Evolutionary conservation across 495 filamentous ascomycete genomes (phyloP).

Genomic region (Aspergillus cavernicola): DNA sequence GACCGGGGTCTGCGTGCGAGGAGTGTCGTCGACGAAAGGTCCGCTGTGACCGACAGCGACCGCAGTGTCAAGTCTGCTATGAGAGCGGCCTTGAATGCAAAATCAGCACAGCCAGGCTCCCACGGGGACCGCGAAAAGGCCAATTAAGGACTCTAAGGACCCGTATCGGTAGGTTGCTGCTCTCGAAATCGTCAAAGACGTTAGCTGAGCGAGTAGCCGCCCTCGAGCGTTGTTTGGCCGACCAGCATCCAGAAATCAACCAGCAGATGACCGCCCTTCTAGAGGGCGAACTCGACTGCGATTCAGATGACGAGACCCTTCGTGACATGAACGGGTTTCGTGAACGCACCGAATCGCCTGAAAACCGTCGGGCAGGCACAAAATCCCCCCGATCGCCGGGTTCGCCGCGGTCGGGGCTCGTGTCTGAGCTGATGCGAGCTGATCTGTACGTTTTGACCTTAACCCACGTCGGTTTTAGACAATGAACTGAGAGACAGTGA

Average conservation of each 20-base stretch:
- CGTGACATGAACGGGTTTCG: constrained; percentile 3
- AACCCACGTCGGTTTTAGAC: too few species aligned
- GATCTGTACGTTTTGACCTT: constrained; percentile 36
- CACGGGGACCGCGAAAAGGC: constrained; percentile 52
- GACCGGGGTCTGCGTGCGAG: constrained; percentile 32
- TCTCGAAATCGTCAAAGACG: not conserved
- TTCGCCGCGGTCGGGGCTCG: constrained; percentile 12
- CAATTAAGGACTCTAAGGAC: constrained; percentile 47
- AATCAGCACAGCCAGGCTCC: constrained; percentile 41
- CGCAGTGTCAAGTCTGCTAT: constrained; percentile 47
- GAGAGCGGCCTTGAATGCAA: constrained; percentile 47
- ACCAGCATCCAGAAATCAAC: constrained; percentile 19
- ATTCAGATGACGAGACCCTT: constrained; percentile 18
- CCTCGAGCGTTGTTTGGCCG: constrained; percentile 23
- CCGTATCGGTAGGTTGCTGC: constrained; percentile 36
- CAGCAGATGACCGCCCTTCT: constrained; percentile 15
- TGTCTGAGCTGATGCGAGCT: constrained; percentile 32
- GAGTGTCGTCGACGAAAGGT: constrained; percentile 43
- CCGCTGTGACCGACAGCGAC: constrained; percentile 49
- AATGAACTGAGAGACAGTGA: constrained; percentile 30
- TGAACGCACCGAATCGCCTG: not conserved
- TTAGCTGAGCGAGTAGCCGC: constrained; percentile 14
- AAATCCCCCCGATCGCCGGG: constrained; percentile 13
- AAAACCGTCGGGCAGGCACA: not conserved
- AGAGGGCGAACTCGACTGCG: constrained; percentile 15